Evolutionary conservation across 176 grass and related monocot species (phyloP), one percentile per base, ranked within the genome.

Genomic region (Saccharum officinarum): DNA sequence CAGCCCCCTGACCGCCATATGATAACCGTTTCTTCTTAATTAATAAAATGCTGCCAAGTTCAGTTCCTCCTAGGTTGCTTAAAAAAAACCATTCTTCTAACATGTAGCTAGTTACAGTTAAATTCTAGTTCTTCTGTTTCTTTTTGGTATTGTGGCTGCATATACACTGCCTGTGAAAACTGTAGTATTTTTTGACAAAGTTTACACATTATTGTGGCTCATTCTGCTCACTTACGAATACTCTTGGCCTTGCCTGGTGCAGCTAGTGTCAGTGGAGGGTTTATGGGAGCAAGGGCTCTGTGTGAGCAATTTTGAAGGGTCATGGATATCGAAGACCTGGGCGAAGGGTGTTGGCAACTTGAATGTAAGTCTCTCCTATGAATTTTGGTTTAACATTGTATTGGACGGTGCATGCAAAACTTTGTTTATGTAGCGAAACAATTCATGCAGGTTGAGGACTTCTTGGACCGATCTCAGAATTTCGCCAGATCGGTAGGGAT

Each of bases 211-310:
- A 47, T 41, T 54, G 16, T 68, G 40, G 59, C 37, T 76, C 78
- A 52, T 82, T 75, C 50, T 55, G 54, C 55, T 67, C 36, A 69
- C 28, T 83, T 45, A 61, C 17, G 22, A 18, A 62, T 68, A 52
- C 61, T 87, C 15, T 60, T 70, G 76, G 59, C 39, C 71, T 76
- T 81, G 59, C 83, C 15, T 82, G 36, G 23, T 89, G 88, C 87
- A 97, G 92, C 82, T 97, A 69, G 67, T 77, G 57, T 88, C 92
- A 82, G 90, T 91, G 26, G 69, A 95, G 70, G 75, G 69, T 78
- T n/a, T 95, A 73, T 97, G 92, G 90, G 37, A 87, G 87, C 77
- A 92, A 67, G 96, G 96, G 39, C 88, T 98, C 75, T 98, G 93
- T 89, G 93, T 89, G 16, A 98, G 96, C 75, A 88, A 80, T 82